phyloP scores from a whole-genome alignment of 495 filamentous ascomycete species.

The Xylaria bambusicola region DNA sequence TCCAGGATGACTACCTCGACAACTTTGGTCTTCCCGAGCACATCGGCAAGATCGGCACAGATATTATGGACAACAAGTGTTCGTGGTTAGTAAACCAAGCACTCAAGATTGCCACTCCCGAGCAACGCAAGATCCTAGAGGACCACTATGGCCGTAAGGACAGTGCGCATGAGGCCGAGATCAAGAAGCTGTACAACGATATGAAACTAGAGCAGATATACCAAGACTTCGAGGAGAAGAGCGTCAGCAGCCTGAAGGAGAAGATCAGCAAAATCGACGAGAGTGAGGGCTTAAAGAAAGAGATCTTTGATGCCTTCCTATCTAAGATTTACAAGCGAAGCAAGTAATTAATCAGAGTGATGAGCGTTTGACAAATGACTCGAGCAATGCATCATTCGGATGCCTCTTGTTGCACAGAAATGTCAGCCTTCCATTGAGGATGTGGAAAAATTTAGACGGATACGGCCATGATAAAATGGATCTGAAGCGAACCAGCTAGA shows the following conservation, averaged over 20 bases:
- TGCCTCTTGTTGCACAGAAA: no score
- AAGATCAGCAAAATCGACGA: conserved; percentile 83
- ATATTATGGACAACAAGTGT: conserved; percentile 99
- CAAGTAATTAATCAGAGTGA: conserved; percentile 64
- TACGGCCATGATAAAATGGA: neutral
- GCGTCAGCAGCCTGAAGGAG: conserved; percentile 68
- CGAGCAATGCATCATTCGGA: neutral
- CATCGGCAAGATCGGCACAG: conserved; percentile 98
- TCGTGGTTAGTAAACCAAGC: conserved; percentile 97
- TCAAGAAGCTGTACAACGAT: conserved; percentile 87
- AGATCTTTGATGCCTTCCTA: conserved; percentile 86
- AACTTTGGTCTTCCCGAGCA: conserved; percentile 87
- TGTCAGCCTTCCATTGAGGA: no score
- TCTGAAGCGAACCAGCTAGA: neutral
- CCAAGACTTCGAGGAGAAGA: conserved; percentile 83
- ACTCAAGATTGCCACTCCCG: conserved; percentile 69
- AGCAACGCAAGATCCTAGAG: conserved; percentile 80
- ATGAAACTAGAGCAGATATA: conserved; percentile 80
- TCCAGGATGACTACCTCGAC: conserved; percentile 98
- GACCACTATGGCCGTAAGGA: conserved; percentile 91
- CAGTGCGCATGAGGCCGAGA: conserved; percentile 69
- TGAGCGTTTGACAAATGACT: no score
- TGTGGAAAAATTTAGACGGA: neutral
- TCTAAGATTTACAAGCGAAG: conserved; percentile 95
- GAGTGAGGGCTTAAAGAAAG: conserved; percentile 81